Percentiles rank a stretch among this genome's conserved stretches.
phyloP scores from a whole-genome alignment of 1,139 yeast species.

The Debaryomyces subglobosus region DNA sequence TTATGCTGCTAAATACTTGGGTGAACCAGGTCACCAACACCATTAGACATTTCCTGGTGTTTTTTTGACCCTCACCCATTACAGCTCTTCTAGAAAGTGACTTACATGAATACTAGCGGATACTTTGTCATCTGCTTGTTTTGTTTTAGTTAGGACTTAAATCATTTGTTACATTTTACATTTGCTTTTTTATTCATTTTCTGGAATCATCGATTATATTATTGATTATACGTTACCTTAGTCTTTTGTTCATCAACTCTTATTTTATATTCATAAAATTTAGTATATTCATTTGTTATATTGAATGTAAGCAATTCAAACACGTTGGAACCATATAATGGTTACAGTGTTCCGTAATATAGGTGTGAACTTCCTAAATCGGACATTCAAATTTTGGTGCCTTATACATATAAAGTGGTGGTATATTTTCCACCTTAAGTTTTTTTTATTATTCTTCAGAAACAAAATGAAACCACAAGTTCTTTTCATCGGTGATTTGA shows the following conservation, averaged over 20 bases:
- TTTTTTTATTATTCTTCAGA: neutral
- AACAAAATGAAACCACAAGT: slow-evolving; percentile 34
- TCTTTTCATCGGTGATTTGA: slow-evolving; percentile 48
- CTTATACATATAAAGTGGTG: neutral
- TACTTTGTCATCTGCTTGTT: neutral
- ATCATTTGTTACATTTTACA: neutral
- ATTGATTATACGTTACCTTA: slow-evolving; percentile 2
- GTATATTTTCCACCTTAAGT: neutral
- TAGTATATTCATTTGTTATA: slow-evolving; percentile 4
- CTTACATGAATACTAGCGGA: neutral
- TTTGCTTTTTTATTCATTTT: neutral
- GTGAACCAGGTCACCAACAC: slow-evolving; percentile 70
- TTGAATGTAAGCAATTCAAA: neutral
- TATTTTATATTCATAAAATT: slow-evolving; percentile 6
- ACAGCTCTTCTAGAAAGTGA: slow-evolving; percentile 4
- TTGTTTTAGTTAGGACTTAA: neutral
- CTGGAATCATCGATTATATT: neutral
- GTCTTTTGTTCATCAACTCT: slow-evolving; percentile 6
- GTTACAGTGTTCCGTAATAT: neutral
- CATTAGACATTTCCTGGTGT: slow-evolving; percentile 29
- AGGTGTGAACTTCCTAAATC: slow-evolving; percentile 5
- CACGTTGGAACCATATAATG: neutral
- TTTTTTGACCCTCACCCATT: neutral
- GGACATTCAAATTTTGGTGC: slow-evolving; percentile 1
- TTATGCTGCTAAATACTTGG: slow-evolving; percentile 85